A percentile compares a stretch with the other conserved stretches of the same genome.
Conservation (phyloP, 805 yeast species). For the Metschnikowia vanudenii region DNA sequence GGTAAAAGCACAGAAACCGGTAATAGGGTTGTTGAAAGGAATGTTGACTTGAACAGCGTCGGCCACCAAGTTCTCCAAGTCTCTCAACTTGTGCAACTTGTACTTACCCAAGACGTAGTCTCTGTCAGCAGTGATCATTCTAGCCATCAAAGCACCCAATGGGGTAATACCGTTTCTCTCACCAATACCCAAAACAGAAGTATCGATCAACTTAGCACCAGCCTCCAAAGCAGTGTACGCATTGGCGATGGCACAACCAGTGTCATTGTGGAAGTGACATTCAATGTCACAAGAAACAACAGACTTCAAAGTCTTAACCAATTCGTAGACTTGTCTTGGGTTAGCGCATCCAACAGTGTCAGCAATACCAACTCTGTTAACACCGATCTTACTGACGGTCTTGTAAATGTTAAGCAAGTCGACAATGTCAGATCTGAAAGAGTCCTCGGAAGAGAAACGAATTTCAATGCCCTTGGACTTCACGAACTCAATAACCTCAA, state of each 20-base stretch:
- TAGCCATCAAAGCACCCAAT: conserved; percentile 59
- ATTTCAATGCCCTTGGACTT: conserved; percentile 60
- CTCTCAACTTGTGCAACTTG: conserved; percentile 54
- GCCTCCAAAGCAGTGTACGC: conserved; percentile 64
- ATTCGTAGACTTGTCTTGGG: conserved; percentile 61
- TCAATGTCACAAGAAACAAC: conserved; percentile 60
- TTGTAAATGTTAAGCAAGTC: conserved; percentile 57
- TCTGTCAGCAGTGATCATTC: conserved; percentile 62
- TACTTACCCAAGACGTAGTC: conserved; percentile 58
- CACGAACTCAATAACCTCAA: conserved; percentile 59
- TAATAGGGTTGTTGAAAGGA: conserved; percentile 62
- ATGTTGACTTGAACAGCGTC: conserved; percentile 58
- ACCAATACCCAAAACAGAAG: conserved; percentile 60
- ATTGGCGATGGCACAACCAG: conserved; percentile 63
- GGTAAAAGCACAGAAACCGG: conserved; percentile 64
- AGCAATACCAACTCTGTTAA: conserved; percentile 61
- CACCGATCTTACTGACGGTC: conserved; percentile 62
- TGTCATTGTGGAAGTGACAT: conserved; percentile 62
- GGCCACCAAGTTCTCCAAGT: conserved; percentile 57
- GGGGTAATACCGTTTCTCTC: conserved; percentile 65
- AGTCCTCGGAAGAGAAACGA: conserved; percentile 58
- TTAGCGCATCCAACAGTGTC: conserved; percentile 65
- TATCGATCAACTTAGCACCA: conserved; percentile 59
- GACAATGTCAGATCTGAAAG: conserved; percentile 59
- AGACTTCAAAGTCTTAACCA: conserved; percentile 55